Evolutionary conservation across 2,329 filamentous ascomycete genomes (phyloP), one percentile per base, ranked within the genome.

Genomic region (Lachnellula occidentalis): DNA sequence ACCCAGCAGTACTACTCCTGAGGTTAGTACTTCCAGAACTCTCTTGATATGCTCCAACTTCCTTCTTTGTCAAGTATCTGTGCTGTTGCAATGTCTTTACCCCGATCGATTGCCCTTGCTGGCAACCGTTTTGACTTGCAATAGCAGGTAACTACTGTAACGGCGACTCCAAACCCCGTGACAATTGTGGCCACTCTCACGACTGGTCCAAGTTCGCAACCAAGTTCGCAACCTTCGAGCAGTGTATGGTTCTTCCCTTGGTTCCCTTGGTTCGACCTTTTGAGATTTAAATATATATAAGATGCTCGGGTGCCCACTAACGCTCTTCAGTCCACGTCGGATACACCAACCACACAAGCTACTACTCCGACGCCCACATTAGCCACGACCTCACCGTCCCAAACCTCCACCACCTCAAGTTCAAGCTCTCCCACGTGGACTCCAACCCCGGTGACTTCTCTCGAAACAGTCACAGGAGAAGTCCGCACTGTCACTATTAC

Each of bases 381-480:
- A 17, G 50, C 43, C 34, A 39, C 36, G n/a, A 45, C 50, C 11
- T 31, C 39, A 34, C 19, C 50, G 19, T 39, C 53, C 11, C 45
- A 54, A 14, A 42, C 24, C 17, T 52, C 53, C 6, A 53, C 54
- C 21, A n/a, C 49, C 21, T 51, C 63, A 45, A 61, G 59, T 17
- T 64, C 58, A 42, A 60, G 56, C 41, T 63, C 59, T 46, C 60
- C 64, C 15, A 64, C 63, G n/a, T 69, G 65, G 68, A 64, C 69
- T 19, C 63, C 71, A 19, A 70, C 68, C 9, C 73, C 71, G 8
- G 67, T 66, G 17, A 62, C 64, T 12, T 72, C 70, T 7, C 63
- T 81, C 2, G 71, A 77, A 62, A 85, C 82, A 0, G 74, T 85
- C 9, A 85, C 80, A 9, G 80, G 81, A 17, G 75, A 70, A 5